Conservation (phyloP, 208 protist genomes). For the Wallacemonas sp. region DNA sequence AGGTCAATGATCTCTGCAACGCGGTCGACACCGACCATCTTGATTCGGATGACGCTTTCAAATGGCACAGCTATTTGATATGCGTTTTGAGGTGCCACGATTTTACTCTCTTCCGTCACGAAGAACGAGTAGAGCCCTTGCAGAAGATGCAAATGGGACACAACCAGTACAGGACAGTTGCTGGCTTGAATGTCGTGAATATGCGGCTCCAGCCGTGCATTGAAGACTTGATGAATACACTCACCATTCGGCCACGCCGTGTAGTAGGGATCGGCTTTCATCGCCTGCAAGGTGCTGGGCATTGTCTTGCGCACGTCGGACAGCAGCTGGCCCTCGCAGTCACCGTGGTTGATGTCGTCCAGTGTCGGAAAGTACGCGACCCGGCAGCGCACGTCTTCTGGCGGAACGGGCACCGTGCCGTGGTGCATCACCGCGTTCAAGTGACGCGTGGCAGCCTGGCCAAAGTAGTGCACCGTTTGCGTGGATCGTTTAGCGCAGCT, state of each 20-base stretch:
- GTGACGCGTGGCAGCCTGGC: slow-evolving; percentile 44
- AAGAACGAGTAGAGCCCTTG: slow-evolving; percentile 90
- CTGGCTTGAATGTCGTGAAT: slow-evolving; percentile 92
- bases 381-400: slow-evolving; percentile 47
- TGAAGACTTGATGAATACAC: slow-evolving; percentile 89
- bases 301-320: slow-evolving; percentile 73
- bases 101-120: slow-evolving; percentile 67
- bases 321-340: slow-evolving; percentile 81
- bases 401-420: neutral
- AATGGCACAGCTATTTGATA: slow-evolving; percentile 78
- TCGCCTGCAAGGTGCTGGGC: slow-evolving; percentile 72
- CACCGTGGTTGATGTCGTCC: slow-evolving; percentile 86
- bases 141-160: slow-evolving; percentile 77
- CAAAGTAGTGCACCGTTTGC: slow-evolving; percentile 83
- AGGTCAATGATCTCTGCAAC: slow-evolving; percentile 74
- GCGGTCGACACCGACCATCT: slow-evolving; percentile 58
- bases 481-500: slow-evolving; percentile 82
- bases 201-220: slow-evolving; percentile 82
- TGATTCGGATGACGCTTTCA: slow-evolving; percentile 79
- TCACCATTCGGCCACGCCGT: slow-evolving; percentile 89
- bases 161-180: slow-evolving; percentile 68
- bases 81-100: slow-evolving; percentile 76
- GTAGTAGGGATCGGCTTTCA: slow-evolving; percentile 85
- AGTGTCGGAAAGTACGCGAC: slow-evolving; percentile 86
- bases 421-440: slow-evolving; percentile 12